Evolutionary conservation across 345 rosid species (phyloP).

Genomic region (Draba incana): DNA sequence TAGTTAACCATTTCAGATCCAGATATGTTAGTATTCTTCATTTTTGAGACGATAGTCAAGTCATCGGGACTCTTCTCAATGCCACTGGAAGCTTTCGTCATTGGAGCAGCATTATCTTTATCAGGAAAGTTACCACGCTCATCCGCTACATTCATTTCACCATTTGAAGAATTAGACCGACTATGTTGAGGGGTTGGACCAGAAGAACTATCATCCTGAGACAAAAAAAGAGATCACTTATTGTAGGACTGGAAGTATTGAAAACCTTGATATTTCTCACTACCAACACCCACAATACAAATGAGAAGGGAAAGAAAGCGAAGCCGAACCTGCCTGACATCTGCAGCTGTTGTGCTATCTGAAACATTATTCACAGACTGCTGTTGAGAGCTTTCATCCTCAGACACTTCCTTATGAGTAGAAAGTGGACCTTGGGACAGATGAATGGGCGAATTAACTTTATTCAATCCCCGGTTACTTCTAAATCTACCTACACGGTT

Average conservation of each 20-base stretch:
- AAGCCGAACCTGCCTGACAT: slow-evolving; percentile 46
- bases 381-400: slow-evolving; percentile 51
- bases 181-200: slow-evolving; percentile 47
- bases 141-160: slow-evolving; percentile 44
- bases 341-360: background rate
- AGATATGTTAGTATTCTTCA: slow-evolving; percentile 50
- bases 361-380: slow-evolving; percentile 31
- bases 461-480: slow-evolving; percentile 42
- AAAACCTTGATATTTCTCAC: slow-evolving; percentile 7
- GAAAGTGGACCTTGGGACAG: slow-evolving; percentile 52
- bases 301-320: slow-evolving; percentile 14
- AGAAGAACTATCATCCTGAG: slow-evolving; percentile 50
- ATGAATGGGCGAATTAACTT: slow-evolving; percentile 39
- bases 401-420: slow-evolving; percentile 62
- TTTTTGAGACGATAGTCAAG: slow-evolving; percentile 33
- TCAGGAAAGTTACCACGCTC: slow-evolving; percentile 42
- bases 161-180: slow-evolving; percentile 47
- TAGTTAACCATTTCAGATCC: slow-evolving; percentile 33
- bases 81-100: slow-evolving; percentile 27
- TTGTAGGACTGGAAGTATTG: slow-evolving; percentile 6
- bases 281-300: slow-evolving; percentile 10
- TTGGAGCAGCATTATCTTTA: slow-evolving; percentile 31
- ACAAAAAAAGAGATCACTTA: slow-evolving; percentile 27
- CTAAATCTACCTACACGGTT: slow-evolving; percentile 42
- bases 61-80: slow-evolving; percentile 37